Evolutionary conservation across 2,329 filamentous ascomycete species (phyloP).

Genomic region (Didymella lethalis): DNA sequence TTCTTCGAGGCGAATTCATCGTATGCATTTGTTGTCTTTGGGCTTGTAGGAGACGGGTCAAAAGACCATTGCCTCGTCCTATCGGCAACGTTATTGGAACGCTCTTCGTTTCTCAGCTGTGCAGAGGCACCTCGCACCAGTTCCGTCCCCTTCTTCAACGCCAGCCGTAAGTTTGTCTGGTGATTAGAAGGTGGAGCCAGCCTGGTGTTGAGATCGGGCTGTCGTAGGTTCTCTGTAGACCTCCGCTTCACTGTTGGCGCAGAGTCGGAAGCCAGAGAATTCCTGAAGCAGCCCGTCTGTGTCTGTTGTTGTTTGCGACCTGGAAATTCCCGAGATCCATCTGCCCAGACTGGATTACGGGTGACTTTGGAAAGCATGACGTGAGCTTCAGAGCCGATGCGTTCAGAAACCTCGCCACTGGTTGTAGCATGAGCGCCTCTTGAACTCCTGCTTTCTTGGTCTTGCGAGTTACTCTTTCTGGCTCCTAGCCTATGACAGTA

Average conservation of each 20-base stretch:
- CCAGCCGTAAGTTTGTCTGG: not conserved
- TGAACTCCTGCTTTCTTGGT: not conserved
- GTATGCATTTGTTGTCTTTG: not conserved
- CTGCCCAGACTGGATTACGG: not conserved
- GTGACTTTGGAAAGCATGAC: too few species aligned
- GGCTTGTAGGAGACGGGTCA: not conserved
- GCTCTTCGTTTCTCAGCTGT: not conserved
- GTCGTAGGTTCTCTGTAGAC: not conserved
- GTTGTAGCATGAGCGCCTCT: not conserved
- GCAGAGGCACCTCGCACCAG: not conserved
- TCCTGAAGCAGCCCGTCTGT: not conserved
- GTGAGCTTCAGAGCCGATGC: not conserved
- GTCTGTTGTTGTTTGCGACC: not conserved
- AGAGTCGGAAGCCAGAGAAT: too few species aligned
- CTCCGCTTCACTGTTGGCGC: not conserved
- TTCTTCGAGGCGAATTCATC: not conserved
- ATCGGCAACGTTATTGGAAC: not conserved
- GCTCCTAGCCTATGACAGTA: not conserved
- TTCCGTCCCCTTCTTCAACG: not conserved
- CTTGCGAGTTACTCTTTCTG: not conserved
- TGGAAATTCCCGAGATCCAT: not conserved
- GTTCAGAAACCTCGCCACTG: not conserved
- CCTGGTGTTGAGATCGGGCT: not conserved
- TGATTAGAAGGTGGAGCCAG: not conserved
- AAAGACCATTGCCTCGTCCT: not conserved